These are phyloP conservation scores for Chenopodium quinoa DNA, from an alignment of 148 eudicot genomes.

Conservation along the genomic window DNA sequence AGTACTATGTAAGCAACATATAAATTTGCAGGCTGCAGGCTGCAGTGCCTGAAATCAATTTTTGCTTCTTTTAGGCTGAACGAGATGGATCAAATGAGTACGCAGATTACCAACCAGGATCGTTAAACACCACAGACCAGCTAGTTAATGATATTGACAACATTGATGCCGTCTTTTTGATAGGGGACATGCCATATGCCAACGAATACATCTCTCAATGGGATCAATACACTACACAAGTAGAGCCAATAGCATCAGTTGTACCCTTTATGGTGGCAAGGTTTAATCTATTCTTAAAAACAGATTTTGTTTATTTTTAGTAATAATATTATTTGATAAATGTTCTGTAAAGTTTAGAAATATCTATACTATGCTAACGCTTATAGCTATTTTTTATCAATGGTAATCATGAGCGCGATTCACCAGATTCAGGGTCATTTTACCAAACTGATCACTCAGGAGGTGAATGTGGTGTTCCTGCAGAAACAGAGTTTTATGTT, in stretches of 20 bases:
- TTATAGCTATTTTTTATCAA: constrained; percentile 20
- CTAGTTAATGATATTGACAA: constrained; percentile 58
- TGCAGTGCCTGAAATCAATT: too few species aligned
- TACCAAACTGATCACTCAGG: constrained; percentile 51
- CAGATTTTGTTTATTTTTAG: too few species aligned
- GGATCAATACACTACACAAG: constrained; percentile 85
- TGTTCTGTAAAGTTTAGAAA: too few species aligned
- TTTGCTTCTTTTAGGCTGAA: constrained; percentile 37
- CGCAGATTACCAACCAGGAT: constrained; percentile 73
- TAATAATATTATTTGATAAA: too few species aligned
- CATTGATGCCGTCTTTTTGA: constrained; percentile 70
- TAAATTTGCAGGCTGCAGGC: too few species aligned
- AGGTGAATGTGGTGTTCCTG: constrained; percentile 77
- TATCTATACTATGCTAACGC: background rate
- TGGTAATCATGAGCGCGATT: constrained; percentile 74
- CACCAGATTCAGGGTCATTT: constrained; percentile 54
- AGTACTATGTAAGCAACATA: too few species aligned
- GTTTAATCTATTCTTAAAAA: constrained; percentile 22
- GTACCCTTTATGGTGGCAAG: constrained; percentile 80
- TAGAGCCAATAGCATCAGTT: constrained; percentile 69
- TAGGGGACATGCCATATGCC: constrained; percentile 69
- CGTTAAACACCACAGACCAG: constrained; percentile 70
- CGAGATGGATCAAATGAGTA: constrained; percentile 81
- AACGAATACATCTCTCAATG: constrained; percentile 85
- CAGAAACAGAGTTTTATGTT: constrained; percentile 63